Base-by-base conservation (phyloP, 129 eudicot species). In the Chrysanthemum makinoi region DNA sequence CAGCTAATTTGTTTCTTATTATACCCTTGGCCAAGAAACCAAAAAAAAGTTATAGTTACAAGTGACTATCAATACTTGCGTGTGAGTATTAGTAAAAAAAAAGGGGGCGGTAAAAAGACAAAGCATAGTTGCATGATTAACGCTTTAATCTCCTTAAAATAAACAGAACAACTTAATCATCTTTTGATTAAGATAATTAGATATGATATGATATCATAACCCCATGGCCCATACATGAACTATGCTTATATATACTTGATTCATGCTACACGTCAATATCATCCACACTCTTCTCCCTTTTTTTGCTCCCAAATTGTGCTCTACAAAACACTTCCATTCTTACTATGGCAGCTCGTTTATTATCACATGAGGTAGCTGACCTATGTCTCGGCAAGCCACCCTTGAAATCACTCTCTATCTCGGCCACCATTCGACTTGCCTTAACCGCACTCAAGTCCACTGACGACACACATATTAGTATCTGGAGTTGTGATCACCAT, bases 321-420 rank as follows among this genome's bases (percentile, higher is more conserved):
- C 52, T 17, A 24, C 48, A 17, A 69, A 59, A 54, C 64, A 59
- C 67, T 70, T 30, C 15, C 0, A 44, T 2, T 72, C 16, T 35
- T 26, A 84, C 90, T 73, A 91, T 91, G 98, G 96, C 96, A 84
- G 86, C 49, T 80, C 85, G 89, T 48, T 76, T 91, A 10, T 73
- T 84, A 54, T 73, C 79, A 49, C 81, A 83, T 60, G 88, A 76
- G 86, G 91, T 89, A 78, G 83, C 95, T 66, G 98, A 92, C 80
- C 95, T 89, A 78, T 92, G 96, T 58, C 78, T 92, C 62, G 98
- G 96, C 76, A 92, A 89, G 71, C 98, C 95, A 22, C 81, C 95
- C 11, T 73, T 92, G 68, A 88, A 75, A 69, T 81, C 88, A 22
- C 88, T 93, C 70, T 59, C 95, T 11, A 62, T 73, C 75, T 63